Conservation (phyloP, 495 filamentous ascomycete genomes). For the Corynascus novoguineensis region DNA sequence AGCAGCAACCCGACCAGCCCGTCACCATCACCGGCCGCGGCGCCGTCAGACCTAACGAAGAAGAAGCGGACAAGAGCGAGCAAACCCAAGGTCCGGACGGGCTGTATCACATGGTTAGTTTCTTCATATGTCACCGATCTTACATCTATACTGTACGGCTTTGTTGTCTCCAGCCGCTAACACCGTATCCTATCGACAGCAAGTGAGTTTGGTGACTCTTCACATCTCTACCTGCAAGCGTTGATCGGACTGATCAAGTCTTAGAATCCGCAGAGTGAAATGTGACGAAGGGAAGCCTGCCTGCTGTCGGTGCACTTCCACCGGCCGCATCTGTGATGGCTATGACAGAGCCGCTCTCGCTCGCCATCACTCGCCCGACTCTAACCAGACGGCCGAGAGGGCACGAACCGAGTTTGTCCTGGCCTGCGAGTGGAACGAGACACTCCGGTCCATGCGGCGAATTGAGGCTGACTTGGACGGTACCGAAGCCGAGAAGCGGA, state of each 20-base stretch:
- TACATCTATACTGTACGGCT: no score
- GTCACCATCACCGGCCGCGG: conserved; percentile 9
- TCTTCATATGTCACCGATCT: background rate
- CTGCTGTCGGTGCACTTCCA: conserved; percentile 39
- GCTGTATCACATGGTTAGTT: conserved; percentile 31
- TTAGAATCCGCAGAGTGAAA: conserved; percentile 34
- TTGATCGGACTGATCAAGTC: background rate
- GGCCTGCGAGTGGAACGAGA: conserved; percentile 29
- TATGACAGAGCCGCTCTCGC: conserved; percentile 29
- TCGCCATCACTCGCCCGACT: conserved; percentile 13
- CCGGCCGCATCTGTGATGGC: conserved; percentile 41
- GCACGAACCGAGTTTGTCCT: conserved; percentile 30
- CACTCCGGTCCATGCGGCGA: conserved; percentile 32
- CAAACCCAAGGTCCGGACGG: conserved; percentile 32
- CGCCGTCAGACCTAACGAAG: conserved; percentile 9
- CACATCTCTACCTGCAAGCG: background rate
- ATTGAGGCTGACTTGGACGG: conserved; percentile 35
- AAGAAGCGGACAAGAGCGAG: conserved; percentile 31
- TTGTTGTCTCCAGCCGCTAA: background rate
- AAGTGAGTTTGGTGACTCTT: conserved; percentile 16
- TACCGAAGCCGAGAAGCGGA: conserved; percentile 30
- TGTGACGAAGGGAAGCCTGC: conserved; percentile 40
- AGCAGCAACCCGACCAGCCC: conserved; percentile 13
- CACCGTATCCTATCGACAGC: conserved; percentile 6
- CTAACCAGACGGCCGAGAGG: conserved; percentile 19